phyloP scores from a whole-genome alignment of 148 eudicot species.

The Dysphania ambrosioides region DNA sequence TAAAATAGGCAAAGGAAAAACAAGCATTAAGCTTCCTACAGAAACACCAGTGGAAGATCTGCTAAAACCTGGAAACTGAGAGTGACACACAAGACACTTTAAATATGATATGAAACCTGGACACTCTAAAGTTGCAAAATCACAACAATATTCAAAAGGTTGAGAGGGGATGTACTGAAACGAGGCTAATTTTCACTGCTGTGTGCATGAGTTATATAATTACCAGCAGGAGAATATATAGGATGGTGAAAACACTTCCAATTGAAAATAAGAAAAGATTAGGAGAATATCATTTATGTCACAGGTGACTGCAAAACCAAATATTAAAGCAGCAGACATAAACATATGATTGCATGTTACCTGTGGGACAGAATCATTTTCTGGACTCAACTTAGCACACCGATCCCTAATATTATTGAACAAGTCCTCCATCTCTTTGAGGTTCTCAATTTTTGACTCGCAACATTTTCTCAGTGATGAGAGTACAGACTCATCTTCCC shows the following conservation, averaged over 20 bases:
- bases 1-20: slow-evolving; percentile 28
- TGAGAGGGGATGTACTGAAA: background rate
- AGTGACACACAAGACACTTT: background rate
- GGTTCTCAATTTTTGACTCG: slow-evolving; percentile 45
- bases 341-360: slow-evolving; percentile 36
- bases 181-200: background rate
- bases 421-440: slow-evolving; percentile 58
- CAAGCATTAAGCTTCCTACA: background rate
- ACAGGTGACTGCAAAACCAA: background rate
- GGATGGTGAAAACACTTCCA: background rate
- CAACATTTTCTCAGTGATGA: slow-evolving; percentile 42
- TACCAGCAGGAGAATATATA: background rate
- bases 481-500: slow-evolving; percentile 52
- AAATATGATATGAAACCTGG: background rate
- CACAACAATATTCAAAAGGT: background rate
- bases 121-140: background rate
- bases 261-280: background rate
- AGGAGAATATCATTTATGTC: background rate
- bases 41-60: background rate
- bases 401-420: slow-evolving; percentile 45
- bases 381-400: slow-evolving; percentile 40
- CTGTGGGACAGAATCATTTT: slow-evolving; percentile 40
- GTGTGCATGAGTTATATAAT: background rate
- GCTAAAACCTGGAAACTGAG: slow-evolving; percentile 7
- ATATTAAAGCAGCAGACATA: background rate